Conservation (phyloP, 257 asterid genomes). For the Craterostigma plantagineum region DNA sequence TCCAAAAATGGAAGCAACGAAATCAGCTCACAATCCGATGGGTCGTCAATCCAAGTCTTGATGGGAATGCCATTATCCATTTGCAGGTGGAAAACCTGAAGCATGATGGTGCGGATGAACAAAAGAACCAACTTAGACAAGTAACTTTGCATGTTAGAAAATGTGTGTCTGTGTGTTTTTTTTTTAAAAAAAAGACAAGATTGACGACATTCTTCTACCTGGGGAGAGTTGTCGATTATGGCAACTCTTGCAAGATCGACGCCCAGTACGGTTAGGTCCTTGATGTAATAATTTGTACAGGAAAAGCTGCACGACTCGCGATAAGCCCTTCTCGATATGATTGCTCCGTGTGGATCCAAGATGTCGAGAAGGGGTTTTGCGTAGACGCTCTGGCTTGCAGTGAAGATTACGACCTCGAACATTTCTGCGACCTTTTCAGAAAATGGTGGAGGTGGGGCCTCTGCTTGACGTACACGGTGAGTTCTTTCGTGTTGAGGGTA, state of each 20-base stretch:
- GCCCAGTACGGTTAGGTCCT: constrained; percentile 90
- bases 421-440: constrained; percentile 71
- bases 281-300: constrained; percentile 46
- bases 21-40: constrained; percentile 58
- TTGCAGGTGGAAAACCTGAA: constrained; percentile 89
- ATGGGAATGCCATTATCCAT: constrained; percentile 96
- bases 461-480: constrained; percentile 58
- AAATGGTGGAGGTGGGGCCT: constrained; percentile 75
- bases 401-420: constrained; percentile 78
- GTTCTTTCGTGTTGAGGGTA: constrained; percentile 76
- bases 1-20: constrained; percentile 85
- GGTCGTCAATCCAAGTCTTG: constrained; percentile 95
- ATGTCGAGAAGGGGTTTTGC: constrained; percentile 70
- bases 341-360: constrained; percentile 73
- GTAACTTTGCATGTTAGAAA: background rate
- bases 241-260: constrained; percentile 85
- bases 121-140: too few relatives aligned
- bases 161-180: too few relatives aligned
- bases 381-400: constrained; percentile 95
- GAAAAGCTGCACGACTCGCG: constrained; percentile 82
- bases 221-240: constrained; percentile 85
- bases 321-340: constrained; percentile 72
- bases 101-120: constrained; percentile 9
- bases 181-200: too few relatives aligned
- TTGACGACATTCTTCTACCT: constrained; percentile 27